A percentile compares a stretch with the other conserved stretches of the same genome.
Conservation (phyloP, 495 filamentous ascomycete species). For the Penicillium macrosclerotiorum region DNA sequence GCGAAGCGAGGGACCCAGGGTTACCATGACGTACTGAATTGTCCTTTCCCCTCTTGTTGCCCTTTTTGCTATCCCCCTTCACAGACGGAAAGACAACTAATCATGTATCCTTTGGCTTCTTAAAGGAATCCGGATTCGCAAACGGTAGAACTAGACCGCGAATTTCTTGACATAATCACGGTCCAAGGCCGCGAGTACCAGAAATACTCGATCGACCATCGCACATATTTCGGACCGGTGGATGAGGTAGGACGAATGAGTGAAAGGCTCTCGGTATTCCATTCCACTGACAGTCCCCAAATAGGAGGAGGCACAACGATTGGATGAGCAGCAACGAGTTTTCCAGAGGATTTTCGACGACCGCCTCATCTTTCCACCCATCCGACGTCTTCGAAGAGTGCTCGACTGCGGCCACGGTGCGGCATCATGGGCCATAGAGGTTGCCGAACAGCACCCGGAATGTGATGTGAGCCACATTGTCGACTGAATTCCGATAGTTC, state of each 20-base stretch:
- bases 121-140: slow-evolving; percentile 48
- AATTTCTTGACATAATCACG: slow-evolving; percentile 60
- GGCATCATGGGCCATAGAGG: slow-evolving; percentile 58
- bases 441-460: slow-evolving; percentile 64
- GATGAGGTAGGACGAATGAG: slow-evolving; percentile 68
- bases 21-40: slow-evolving; percentile 37
- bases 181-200: slow-evolving; percentile 71
- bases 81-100: not conserved
- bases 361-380: slow-evolving; percentile 76
- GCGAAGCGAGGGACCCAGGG: slow-evolving; percentile 2
- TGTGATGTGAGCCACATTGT: slow-evolving; percentile 59
- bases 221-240: slow-evolving; percentile 74
- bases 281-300: slow-evolving; percentile 15
- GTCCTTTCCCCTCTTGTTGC: not conserved
- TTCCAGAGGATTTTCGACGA: slow-evolving; percentile 72
- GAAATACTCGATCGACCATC: slow-evolving; percentile 67
- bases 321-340: slow-evolving; percentile 67
- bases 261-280: not conserved
- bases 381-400: slow-evolving; percentile 60
- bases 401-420: slow-evolving; percentile 78
- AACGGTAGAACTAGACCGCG: slow-evolving; percentile 56
- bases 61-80: too few relatives aligned
- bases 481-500: not conserved
- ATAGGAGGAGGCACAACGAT: slow-evolving; percentile 78
- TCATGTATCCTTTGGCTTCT: not conserved